Conservation (phyloP, 352 stramenopile species). For the Phytophthora melonis region DNA sequence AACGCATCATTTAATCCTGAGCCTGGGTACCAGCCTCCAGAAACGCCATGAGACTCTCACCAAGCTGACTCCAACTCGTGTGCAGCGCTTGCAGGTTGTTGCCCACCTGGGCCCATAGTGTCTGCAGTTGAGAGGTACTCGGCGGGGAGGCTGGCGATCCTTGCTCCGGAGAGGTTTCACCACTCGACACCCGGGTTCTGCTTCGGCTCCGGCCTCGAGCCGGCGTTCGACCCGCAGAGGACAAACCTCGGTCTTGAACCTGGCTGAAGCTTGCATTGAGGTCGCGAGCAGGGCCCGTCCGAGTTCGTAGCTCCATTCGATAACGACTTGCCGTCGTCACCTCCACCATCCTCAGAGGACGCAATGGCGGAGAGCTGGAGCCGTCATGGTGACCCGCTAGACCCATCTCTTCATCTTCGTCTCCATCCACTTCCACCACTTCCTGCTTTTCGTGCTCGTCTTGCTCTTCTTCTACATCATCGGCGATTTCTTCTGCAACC, state of each 20-base stretch:
- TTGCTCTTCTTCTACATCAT: constrained; percentile 1
- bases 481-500: not conserved
- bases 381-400: not conserved
- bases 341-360: not conserved
- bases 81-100: constrained; percentile 25
- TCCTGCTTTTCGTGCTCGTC: constrained; percentile 3
- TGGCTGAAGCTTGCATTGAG: constrained; percentile 25
- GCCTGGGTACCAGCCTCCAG: not conserved
- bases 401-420: not conserved
- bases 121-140: not conserved
- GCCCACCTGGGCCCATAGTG: constrained; percentile 17
- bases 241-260: constrained; percentile 9
- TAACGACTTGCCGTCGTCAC: not conserved
- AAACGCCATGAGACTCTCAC: constrained; percentile 15
- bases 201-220: constrained; percentile 1
- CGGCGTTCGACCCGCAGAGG: constrained; percentile 19
- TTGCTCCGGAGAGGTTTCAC: constrained; percentile 17
- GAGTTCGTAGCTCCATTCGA: constrained; percentile 1
- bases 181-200: constrained; percentile 1
- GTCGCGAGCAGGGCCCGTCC: constrained; percentile 8
- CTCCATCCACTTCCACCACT: not conserved
- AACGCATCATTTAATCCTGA: no score
- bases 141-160: constrained; percentile 1
- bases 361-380: constrained; percentile 6
- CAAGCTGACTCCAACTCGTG: constrained; percentile 18